Conservation (phyloP, 2,329 filamentous ascomycete genomes). For the Aspergillus ustus region DNA sequence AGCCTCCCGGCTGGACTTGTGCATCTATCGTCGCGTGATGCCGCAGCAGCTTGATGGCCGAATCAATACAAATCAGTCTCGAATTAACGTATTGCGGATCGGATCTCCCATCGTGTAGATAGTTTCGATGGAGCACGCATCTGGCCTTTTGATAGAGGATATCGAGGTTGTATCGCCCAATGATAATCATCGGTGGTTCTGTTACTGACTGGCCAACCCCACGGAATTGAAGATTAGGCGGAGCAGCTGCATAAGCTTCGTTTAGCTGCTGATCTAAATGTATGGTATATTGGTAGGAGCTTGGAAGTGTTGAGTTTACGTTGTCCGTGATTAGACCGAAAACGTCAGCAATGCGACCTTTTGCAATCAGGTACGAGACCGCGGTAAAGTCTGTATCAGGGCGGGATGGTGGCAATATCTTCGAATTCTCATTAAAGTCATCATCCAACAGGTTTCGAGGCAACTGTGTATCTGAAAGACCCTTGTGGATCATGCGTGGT, state of each 20-base stretch:
- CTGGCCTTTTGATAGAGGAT: slow-evolving; percentile 11
- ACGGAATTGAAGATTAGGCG: slow-evolving; percentile 20
- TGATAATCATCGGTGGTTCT: slow-evolving; percentile 14
- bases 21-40: slow-evolving; percentile 50
- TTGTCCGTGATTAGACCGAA: slow-evolving; percentile 18
- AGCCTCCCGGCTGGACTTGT: slow-evolving; percentile 47
- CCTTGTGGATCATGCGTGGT: slow-evolving; percentile 43
- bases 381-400: slow-evolving; percentile 28
- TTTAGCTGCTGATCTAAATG: slow-evolving; percentile 28
- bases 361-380: slow-evolving; percentile 27
- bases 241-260: slow-evolving; percentile 22
- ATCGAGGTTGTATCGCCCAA: slow-evolving; percentile 12
- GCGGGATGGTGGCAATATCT: slow-evolving; percentile 33
- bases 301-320: slow-evolving; percentile 14
- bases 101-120: slow-evolving; percentile 34
- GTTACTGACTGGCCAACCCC: slow-evolving; percentile 1
- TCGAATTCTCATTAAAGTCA: slow-evolving; percentile 45
- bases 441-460: slow-evolving; percentile 48
- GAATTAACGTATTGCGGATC: slow-evolving; percentile 47
- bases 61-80: slow-evolving; percentile 49
- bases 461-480: slow-evolving; percentile 43
- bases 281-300: slow-evolving; percentile 24
- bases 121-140: slow-evolving; percentile 14
- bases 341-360: slow-evolving; percentile 17
- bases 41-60: slow-evolving; percentile 49